These are phyloP conservation scores for Penicillium olsonii DNA, from an alignment of 2,329 filamentous ascomycete genomes.

Conservation along the genomic window DNA sequence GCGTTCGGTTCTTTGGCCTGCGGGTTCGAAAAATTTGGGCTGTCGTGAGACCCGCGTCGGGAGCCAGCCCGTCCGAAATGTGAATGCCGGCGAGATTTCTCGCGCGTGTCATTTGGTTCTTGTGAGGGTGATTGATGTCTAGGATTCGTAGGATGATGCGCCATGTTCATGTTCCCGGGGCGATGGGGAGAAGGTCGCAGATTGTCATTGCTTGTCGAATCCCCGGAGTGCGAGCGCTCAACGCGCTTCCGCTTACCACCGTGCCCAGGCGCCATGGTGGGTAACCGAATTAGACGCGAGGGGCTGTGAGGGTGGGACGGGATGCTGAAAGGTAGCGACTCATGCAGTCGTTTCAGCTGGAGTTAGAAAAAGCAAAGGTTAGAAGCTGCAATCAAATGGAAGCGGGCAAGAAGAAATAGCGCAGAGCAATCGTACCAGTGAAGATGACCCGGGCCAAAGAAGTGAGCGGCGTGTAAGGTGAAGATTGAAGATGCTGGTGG, in stretches of 20 bases:
- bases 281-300: slow-evolving; percentile 27
- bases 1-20: slow-evolving; percentile 26
- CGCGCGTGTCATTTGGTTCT: slow-evolving; percentile 41
- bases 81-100: slow-evolving; percentile 39
- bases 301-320: slow-evolving; percentile 28
- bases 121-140: slow-evolving; percentile 37
- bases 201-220: slow-evolving; percentile 40
- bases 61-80: slow-evolving; percentile 39
- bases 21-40: slow-evolving; percentile 34
- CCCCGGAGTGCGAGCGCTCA: slow-evolving; percentile 47
- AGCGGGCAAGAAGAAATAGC: neutral
- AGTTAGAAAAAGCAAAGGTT: slow-evolving; percentile 3
- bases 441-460: slow-evolving; percentile 7
- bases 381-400: slow-evolving; percentile 14
- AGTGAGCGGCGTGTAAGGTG: slow-evolving; percentile 13
- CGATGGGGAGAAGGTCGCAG: slow-evolving; percentile 50
- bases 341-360: slow-evolving; percentile 30
- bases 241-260: slow-evolving; percentile 58
- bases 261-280: slow-evolving; percentile 52
- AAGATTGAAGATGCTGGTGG: slow-evolving; percentile 16
- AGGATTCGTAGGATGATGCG: slow-evolving; percentile 49
- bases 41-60: slow-evolving; percentile 39
- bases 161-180: slow-evolving; percentile 52
- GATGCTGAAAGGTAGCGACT: slow-evolving; percentile 32
- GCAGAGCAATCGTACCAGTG: slow-evolving; percentile 17